Evolutionary conservation across 2,329 filamentous ascomycete genomes (phyloP).

Genomic region (Sporothrix phasma): DNA sequence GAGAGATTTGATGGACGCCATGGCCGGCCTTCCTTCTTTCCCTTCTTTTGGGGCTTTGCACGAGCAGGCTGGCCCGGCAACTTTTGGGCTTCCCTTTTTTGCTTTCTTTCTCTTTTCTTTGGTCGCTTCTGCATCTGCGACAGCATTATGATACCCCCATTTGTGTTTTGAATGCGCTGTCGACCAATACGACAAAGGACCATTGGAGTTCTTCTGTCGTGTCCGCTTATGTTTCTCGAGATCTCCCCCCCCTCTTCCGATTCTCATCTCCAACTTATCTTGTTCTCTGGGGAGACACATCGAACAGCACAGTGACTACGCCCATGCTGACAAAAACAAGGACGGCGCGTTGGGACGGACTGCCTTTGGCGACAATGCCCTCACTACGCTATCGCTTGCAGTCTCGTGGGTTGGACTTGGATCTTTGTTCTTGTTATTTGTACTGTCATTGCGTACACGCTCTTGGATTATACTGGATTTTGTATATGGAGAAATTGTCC

Average conservation of each 20-base stretch:
- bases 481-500: too few species aligned
- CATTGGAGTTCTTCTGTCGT: background rate
- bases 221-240: background rate
- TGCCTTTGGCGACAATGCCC: slow-evolving; percentile 21
- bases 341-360: slow-evolving; percentile 32
- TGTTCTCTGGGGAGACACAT: slow-evolving; percentile 24
- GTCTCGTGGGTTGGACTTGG: slow-evolving; percentile 18
- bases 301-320: slow-evolving; percentile 44
- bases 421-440: background rate
- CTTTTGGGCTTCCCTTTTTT: slow-evolving; percentile 17
- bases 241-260: background rate
- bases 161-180: slow-evolving; percentile 45
- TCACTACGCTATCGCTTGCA: slow-evolving; percentile 20
- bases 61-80: slow-evolving; percentile 12
- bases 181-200: slow-evolving; percentile 18
- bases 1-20: background rate
- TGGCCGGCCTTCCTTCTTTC: slow-evolving; percentile 3
- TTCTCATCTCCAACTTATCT: background rate
- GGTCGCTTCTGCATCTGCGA: slow-evolving; percentile 23
- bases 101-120: slow-evolving; percentile 17
- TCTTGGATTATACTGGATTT: background rate
- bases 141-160: slow-evolving; percentile 44
- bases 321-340: slow-evolving; percentile 34
- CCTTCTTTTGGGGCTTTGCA: background rate
- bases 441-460: background rate